These are phyloP conservation scores for Zasmidium angulare DNA, from an alignment of 2,329 filamentous ascomycete species.

Conservation along the genomic window DNA sequence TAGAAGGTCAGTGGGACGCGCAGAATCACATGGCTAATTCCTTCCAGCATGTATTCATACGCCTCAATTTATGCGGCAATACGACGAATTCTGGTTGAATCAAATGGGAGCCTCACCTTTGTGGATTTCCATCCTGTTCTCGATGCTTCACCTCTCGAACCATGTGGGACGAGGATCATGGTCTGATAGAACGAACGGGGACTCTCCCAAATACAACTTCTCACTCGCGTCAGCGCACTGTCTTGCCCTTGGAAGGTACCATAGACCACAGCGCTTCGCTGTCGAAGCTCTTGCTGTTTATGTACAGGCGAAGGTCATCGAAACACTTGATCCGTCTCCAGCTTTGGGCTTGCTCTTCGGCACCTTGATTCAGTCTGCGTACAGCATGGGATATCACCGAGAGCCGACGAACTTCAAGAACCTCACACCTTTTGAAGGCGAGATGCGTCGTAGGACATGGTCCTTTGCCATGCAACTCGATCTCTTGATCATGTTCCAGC, in stretches of 20 bases:
- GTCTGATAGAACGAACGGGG: neutral
- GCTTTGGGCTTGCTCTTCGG: slow-evolving; percentile 11
- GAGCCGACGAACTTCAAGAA: slow-evolving; percentile 32
- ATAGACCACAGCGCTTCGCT: slow-evolving; percentile 9
- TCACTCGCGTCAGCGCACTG: slow-evolving; percentile 11
- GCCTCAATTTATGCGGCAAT: slow-evolving; percentile 31
- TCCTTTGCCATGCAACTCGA: slow-evolving; percentile 43
- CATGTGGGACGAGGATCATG: slow-evolving; percentile 3
- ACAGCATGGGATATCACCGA: slow-evolving; percentile 42
- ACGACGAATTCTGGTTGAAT: slow-evolving; percentile 45
- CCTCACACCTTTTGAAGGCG: slow-evolving; percentile 36
- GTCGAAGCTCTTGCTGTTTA: slow-evolving; percentile 13
- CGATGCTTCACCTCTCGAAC: slow-evolving; percentile 18
- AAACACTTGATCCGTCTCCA: slow-evolving; percentile 12
- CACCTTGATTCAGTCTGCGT: slow-evolving; percentile 12
- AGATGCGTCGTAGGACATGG: slow-evolving; percentile 48
- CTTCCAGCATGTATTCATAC: slow-evolving; percentile 17
- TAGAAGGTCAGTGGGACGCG: too few species aligned
- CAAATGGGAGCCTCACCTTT: slow-evolving; percentile 39
- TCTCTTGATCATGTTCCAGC: slow-evolving; percentile 43
- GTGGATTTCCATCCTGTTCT: slow-evolving; percentile 49
- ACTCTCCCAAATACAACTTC: slow-evolving; percentile 2
- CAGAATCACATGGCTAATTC: too few species aligned
- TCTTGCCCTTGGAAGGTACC: slow-evolving; percentile 14
- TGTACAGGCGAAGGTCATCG: slow-evolving; percentile 13